Conservation (phyloP, 1,284 basidiomycete genomes). For the Apiotrichum akiyoshidainum region DNA sequence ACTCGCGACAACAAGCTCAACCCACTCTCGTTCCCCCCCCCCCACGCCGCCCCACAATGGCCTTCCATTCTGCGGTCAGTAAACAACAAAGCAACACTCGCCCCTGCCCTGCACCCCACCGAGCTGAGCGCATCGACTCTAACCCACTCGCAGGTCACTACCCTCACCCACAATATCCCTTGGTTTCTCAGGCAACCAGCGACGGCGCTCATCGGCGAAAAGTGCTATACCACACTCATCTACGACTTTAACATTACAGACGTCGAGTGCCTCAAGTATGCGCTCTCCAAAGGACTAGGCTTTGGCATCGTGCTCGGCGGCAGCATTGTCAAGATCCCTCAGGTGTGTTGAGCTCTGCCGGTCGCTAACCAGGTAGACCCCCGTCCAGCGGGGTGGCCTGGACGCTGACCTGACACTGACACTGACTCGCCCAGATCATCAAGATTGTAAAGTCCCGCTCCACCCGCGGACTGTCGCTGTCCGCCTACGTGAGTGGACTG, state of each 20-base stretch:
- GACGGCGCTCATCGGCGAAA: conserved; percentile 75
- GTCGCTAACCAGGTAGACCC: too few species aligned
- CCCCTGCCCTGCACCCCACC: not conserved
- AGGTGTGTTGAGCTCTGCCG: conserved; percentile 56
- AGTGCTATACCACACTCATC: conserved; percentile 87
- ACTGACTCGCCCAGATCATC: conserved; percentile 48
- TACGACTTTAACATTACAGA: conserved; percentile 84
- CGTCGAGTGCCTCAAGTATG: conserved; percentile 80
- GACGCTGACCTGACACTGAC: too few species aligned
- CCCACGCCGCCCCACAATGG: conserved; percentile 7
- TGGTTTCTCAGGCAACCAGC: conserved; percentile 77
- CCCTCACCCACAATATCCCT: conserved; percentile 61
- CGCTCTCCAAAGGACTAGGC: conserved; percentile 87
- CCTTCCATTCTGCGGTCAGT: conserved; percentile 21
- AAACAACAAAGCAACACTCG: too few species aligned
- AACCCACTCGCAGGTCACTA: conserved; percentile 32
- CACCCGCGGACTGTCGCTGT: conserved; percentile 76
- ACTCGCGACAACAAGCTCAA: too few species aligned
- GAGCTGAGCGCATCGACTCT: not conserved
- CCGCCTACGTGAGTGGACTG: conserved; percentile 60
- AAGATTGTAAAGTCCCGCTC: conserved; percentile 60
- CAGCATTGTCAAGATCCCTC: conserved; percentile 90
- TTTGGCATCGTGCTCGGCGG: conserved; percentile 90
- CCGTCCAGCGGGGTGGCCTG: too few species aligned
- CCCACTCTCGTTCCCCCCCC: not conserved